Conservation (phyloP, 495 filamentous ascomycete genomes). For the Penicillium ucsense region DNA sequence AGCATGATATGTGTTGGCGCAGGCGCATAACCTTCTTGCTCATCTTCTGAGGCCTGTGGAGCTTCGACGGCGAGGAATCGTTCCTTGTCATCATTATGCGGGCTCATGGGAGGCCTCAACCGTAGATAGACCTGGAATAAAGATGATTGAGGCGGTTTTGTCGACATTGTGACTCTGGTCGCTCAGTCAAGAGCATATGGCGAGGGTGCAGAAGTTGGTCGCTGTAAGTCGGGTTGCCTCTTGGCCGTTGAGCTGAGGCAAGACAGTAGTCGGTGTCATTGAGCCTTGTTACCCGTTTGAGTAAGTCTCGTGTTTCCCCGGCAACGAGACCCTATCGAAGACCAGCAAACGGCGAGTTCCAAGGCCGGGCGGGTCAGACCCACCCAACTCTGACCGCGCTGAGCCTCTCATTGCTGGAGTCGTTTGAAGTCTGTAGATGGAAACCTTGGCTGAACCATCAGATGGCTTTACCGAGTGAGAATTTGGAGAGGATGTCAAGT, state of each 20-base stretch:
- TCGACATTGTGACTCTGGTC: slow-evolving; percentile 12
- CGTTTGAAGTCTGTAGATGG: too few species aligned
- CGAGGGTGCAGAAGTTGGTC: slow-evolving; percentile 8
- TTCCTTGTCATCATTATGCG: slow-evolving; percentile 37
- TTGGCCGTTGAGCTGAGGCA: slow-evolving; percentile 2
- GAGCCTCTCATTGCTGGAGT: too few species aligned
- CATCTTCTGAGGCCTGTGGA: slow-evolving; percentile 23
- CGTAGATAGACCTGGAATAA: slow-evolving; percentile 92
- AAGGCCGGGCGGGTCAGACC: not conserved
- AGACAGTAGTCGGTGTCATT: slow-evolving; percentile 11
- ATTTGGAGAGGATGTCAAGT: too few species aligned
- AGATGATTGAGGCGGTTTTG: slow-evolving; percentile 42
- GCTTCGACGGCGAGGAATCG: slow-evolving; percentile 73
- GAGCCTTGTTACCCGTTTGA: slow-evolving; percentile 4
- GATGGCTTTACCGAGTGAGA: too few species aligned
- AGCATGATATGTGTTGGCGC: slow-evolving; percentile 76
- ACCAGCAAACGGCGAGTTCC: not conserved
- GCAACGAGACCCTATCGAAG: slow-evolving; percentile 3
- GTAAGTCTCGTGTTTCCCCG: slow-evolving; percentile 7
- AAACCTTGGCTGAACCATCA: too few species aligned
- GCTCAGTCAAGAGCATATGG: not conserved
- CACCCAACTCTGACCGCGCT: too few species aligned
- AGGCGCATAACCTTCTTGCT: slow-evolving; percentile 24
- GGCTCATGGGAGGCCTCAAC: slow-evolving; percentile 59
- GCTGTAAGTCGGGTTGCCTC: slow-evolving; percentile 4